Evolutionary conservation across 1,284 basidiomycete species (phyloP).

Genomic region (Tilletia indica): DNA sequence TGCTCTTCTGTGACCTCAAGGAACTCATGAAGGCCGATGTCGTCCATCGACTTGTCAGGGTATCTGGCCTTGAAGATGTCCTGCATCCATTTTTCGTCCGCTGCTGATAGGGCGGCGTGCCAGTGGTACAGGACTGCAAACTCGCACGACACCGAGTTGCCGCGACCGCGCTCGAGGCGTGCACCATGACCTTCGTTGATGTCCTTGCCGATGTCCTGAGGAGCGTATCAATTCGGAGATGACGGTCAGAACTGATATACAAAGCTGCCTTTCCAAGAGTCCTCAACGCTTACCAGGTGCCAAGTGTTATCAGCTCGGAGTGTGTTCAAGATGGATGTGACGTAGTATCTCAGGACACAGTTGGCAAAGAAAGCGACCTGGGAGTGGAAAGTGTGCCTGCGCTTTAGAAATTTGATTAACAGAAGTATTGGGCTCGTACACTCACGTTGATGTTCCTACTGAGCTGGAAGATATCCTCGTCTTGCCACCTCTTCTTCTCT

Average conservation of each 20-base stretch:
- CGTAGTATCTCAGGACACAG: constrained; percentile 36
- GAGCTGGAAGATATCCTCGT: constrained; percentile 59
- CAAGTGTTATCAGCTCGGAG: constrained; percentile 34
- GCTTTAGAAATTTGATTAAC: neutral
- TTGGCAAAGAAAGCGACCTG: constrained; percentile 25
- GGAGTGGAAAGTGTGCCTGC: neutral
- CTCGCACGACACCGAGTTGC: constrained; percentile 26
- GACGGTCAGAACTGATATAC: too few relatives aligned
- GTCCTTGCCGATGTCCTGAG: too few relatives aligned
- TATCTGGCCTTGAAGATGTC: constrained; percentile 27
- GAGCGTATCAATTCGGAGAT: neutral
- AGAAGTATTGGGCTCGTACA: neutral
- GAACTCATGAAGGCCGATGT: constrained; percentile 67
- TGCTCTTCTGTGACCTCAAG: constrained; percentile 56
- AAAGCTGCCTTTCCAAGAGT: too few relatives aligned
- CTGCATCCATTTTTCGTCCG: constrained; percentile 44
- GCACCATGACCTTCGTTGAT: neutral
- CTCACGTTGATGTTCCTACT: constrained; percentile 28
- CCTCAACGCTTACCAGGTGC: constrained; percentile 25
- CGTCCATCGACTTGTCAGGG: constrained; percentile 33
- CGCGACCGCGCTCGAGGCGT: constrained; percentile 34
- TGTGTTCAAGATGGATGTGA: constrained; percentile 41
- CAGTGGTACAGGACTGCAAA: constrained; percentile 30
- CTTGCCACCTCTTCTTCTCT: constrained; percentile 28
- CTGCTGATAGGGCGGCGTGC: constrained; percentile 37